Evolutionary conservation across 805 yeast species (phyloP).

Genomic region (Schizosaccharomyces japonicus): DNA sequence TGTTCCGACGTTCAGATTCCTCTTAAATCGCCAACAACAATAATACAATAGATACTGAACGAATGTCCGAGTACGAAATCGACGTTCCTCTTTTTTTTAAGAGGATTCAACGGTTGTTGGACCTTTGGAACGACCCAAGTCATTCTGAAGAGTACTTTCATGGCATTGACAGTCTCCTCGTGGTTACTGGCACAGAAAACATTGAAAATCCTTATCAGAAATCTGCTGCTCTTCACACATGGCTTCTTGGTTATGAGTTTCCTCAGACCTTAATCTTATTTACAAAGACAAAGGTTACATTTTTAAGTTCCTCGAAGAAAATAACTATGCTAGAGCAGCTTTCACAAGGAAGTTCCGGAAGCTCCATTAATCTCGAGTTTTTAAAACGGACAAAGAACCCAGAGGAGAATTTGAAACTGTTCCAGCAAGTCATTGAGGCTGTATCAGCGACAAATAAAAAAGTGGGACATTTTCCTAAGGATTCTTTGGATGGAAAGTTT

Average conservation of each 20-base stretch:
- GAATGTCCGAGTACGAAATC: conserved; percentile 36
- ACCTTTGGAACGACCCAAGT: conserved; percentile 12
- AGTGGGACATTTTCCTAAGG: conserved; percentile 52
- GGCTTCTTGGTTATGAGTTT: conserved; percentile 87
- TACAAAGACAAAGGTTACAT: conserved; percentile 31
- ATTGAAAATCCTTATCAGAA: conserved; percentile 77
- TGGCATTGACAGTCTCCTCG: conserved; percentile 28
- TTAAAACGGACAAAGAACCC: conserved; percentile 45
- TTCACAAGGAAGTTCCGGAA: conserved; percentile 22
- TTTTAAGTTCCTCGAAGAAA: conserved; percentile 65
- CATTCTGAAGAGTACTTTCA: conserved; percentile 17
- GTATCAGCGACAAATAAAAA: conserved; percentile 18
- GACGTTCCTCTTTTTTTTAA: conserved; percentile 30
- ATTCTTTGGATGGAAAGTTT: conserved; percentile 61
- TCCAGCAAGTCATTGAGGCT: conserved; percentile 28
- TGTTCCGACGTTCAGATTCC: too few species aligned
- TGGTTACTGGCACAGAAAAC: conserved; percentile 64
- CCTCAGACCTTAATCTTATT: conserved; percentile 67
- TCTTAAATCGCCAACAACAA: too few species aligned
- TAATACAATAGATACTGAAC: too few species aligned
- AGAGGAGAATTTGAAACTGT: conserved; percentile 45
- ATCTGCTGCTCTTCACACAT: conserved; percentile 55
- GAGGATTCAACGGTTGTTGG: conserved; percentile 20
- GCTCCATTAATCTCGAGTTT: conserved; percentile 27
- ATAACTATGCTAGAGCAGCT: conserved; percentile 53